These are phyloP conservation scores for Kuraishia piskuri DNA, from an alignment of 805 yeast species.

Conservation along the genomic window DNA sequence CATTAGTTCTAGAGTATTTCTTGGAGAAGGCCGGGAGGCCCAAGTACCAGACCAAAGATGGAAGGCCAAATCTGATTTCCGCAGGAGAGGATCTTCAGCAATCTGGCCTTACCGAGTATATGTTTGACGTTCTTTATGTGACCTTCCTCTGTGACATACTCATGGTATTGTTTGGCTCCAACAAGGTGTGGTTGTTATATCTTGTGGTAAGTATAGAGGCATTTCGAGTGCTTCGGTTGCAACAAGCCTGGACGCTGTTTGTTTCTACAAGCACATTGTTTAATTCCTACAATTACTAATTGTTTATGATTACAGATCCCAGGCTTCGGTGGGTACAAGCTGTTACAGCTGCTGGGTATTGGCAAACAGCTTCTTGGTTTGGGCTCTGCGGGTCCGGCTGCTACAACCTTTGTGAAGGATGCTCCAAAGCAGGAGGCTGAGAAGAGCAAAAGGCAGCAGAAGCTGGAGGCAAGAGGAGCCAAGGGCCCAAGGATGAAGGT, in stretches of 20 bases:
- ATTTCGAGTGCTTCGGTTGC: not conserved
- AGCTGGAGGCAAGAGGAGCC: conserved; percentile 25
- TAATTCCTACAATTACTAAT: not conserved
- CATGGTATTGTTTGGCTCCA: conserved; percentile 44
- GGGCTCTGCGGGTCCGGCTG: conserved; percentile 4
- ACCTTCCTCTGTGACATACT: conserved; percentile 51
- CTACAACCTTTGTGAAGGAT: conserved; percentile 3
- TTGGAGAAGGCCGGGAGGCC: conserved; percentile 61
- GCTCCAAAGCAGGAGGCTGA: conserved; percentile 10
- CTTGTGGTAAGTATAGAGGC: conserved; percentile 19
- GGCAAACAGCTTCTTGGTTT: conserved; percentile 13
- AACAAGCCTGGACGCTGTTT: too few species aligned
- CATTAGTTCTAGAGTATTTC: conserved; percentile 34
- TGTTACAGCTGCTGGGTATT: conserved; percentile 13
- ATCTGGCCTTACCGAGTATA: conserved; percentile 60
- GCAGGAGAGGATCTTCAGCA: conserved; percentile 58
- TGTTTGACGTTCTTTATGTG: conserved; percentile 61
- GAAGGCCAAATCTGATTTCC: conserved; percentile 34
- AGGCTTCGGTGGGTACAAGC: conserved; percentile 38
- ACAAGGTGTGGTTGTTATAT: conserved; percentile 52
- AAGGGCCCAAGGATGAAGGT: not conserved
- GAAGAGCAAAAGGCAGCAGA: conserved; percentile 28
- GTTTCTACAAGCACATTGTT: too few species aligned
- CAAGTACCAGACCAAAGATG: conserved; percentile 22
- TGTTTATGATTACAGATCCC: conserved; percentile 28